Conservation (phyloP, 2,329 filamentous ascomycete genomes). For the Neofusicoccum sp. region DNA sequence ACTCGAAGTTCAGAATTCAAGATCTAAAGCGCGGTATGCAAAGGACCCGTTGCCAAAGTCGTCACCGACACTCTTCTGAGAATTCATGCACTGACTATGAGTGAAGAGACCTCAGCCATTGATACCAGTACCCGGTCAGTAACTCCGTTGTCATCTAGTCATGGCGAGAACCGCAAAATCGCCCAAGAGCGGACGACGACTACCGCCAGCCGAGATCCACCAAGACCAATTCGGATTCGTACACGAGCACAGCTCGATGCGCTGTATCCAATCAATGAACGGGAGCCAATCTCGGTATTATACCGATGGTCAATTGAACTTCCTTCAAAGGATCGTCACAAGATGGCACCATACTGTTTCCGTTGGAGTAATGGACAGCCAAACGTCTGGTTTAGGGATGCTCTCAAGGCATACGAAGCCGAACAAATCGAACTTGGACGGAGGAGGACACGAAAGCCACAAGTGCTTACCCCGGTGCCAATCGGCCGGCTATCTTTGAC, state of each 20-base stretch:
- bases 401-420: neutral
- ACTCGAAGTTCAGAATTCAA: no score
- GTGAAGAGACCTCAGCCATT: no score
- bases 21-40: no score
- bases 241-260: neutral
- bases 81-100: no score
- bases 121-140: no score
- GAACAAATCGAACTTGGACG: neutral
- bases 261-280: neutral
- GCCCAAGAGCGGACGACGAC: no score
- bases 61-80: no score
- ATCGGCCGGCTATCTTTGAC: neutral
- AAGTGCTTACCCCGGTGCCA: neutral
- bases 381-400: neutral
- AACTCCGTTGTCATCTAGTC: no score
- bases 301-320: neutral
- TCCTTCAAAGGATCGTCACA: neutral
- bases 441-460: neutral
- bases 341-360: slow-evolving; percentile 4
- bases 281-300: neutral
- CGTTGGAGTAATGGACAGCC: neutral
- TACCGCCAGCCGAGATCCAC: no score
- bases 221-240: neutral
- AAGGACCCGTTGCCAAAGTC: no score
- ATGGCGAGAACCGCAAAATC: no score